A percentile compares a stretch with the other conserved stretches of the same genome.
Conservation (phyloP, 495 filamentous ascomycete genomes). For the Penicillium steckii region DNA sequence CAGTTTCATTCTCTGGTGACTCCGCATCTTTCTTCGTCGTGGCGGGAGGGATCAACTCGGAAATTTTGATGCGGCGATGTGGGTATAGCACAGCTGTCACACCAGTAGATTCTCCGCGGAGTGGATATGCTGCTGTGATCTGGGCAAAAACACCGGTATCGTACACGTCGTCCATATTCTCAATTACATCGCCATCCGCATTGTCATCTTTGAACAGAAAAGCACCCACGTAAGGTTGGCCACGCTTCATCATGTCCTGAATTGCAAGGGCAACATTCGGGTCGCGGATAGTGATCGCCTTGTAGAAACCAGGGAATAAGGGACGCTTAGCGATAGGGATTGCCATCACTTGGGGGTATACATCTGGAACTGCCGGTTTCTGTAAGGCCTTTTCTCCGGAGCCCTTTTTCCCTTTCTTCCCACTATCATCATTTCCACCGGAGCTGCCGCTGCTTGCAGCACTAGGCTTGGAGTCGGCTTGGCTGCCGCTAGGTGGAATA, state of each 20-base stretch:
- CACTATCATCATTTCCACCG: constrained; percentile 50
- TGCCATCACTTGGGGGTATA: constrained; percentile 98
- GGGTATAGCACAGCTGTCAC: constrained; percentile 94
- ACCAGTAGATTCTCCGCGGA: constrained; percentile 71
- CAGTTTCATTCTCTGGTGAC: constrained; percentile 57
- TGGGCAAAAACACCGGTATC: constrained; percentile 97
- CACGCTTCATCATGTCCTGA: constrained; percentile 94
- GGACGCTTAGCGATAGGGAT: constrained; percentile 96
- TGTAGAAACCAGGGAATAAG: constrained; percentile 97
- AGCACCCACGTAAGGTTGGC: constrained; percentile 95
- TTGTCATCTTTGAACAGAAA: constrained; percentile 97
- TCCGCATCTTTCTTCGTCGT: constrained; percentile 38
- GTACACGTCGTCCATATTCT: constrained; percentile 83
- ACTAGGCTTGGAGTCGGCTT: constrained; percentile 47
- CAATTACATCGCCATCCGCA: constrained; percentile 87
- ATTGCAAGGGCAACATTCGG: constrained; percentile 86
- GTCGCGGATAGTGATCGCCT: constrained; percentile 93
- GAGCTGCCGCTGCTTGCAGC: constrained; percentile 46
- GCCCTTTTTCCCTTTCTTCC: constrained; percentile 62
- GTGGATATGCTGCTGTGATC: constrained; percentile 90
- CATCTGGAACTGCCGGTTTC: constrained; percentile 86
- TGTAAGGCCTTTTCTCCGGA: constrained; percentile 70
- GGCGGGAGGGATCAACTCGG: constrained; percentile 69
- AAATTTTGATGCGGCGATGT: constrained; percentile 90
- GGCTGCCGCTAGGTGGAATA: constrained; percentile 40